Percentiles rank a stretch among this genome's conserved stretches.
These are phyloP conservation scores for Candida sphagnicola DNA, from an alignment of 805 yeast genomes.

Conservation along the genomic window DNA sequence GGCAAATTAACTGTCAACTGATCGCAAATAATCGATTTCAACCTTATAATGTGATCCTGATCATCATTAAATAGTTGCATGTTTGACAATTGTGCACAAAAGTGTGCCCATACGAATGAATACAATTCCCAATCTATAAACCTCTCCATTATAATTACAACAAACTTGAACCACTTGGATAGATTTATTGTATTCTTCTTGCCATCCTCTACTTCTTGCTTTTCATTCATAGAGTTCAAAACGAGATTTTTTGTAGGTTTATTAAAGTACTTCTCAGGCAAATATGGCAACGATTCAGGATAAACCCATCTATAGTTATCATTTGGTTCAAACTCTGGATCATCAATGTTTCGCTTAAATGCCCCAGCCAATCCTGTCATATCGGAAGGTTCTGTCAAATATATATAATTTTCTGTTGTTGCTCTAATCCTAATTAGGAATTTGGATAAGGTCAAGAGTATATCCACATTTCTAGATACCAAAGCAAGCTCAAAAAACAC, in stretches of 20 bases:
- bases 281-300: conserved; percentile 53
- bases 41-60: conserved; percentile 31
- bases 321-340: conserved; percentile 16
- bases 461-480: conserved; percentile 25
- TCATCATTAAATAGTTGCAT: conserved; percentile 45
- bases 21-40: conserved; percentile 51
- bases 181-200: conserved; percentile 34
- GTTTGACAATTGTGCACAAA: conserved; percentile 67
- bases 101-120: conserved; percentile 61
- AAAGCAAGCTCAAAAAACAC: conserved; percentile 34
- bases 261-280: conserved; percentile 42
- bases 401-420: conserved; percentile 41
- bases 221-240: conserved; percentile 8
- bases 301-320: conserved; percentile 46
- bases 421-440: conserved; percentile 53
- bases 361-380: conserved; percentile 64
- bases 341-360: conserved; percentile 45
- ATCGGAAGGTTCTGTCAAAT: conserved; percentile 51
- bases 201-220: conserved; percentile 1
- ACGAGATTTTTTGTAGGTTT: conserved; percentile 30
- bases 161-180: conserved; percentile 48
- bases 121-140: conserved; percentile 70
- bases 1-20: conserved; percentile 54
- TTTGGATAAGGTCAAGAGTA: conserved; percentile 47
- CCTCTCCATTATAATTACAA: conserved; percentile 45